phyloP scores from a whole-genome alignment of 176 grass and related monocot species.

The Urochloa ruziziensis region DNA sequence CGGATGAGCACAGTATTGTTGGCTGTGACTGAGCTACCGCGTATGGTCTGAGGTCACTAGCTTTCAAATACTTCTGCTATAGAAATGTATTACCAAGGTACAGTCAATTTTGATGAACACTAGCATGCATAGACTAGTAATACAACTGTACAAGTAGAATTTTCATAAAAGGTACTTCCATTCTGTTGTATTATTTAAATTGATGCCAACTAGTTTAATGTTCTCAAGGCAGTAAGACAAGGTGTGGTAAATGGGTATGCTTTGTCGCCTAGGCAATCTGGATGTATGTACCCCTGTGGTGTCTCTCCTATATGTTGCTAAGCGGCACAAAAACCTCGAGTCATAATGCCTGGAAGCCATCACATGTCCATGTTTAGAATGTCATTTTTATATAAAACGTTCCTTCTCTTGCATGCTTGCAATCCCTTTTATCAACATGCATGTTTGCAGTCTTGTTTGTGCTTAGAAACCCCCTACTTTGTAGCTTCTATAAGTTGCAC shows the following conservation, averaged over 20 bases:
- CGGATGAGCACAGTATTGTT: not conserved
- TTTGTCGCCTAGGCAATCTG: not conserved
- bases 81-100: not conserved
- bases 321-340: not conserved
- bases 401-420: not conserved
- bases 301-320: not conserved
- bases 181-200: not conserved
- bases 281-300: not conserved
- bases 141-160: not conserved
- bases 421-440: not conserved
- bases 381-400: not conserved
- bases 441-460: not conserved
- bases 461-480: not conserved
- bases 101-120: not conserved
- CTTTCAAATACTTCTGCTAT: not conserved
- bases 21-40: not conserved
- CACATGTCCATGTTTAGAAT: not conserved
- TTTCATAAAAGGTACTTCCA: not conserved
- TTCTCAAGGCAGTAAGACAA: not conserved
- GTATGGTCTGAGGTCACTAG: not conserved
- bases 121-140: not conserved
- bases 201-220: not conserved
- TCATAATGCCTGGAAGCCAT: not conserved
- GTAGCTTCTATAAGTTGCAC: not conserved
- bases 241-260: not conserved